Evolutionary conservation across 495 filamentous ascomycete genomes (phyloP).

Genomic region (Aspergillus nidulans): DNA sequence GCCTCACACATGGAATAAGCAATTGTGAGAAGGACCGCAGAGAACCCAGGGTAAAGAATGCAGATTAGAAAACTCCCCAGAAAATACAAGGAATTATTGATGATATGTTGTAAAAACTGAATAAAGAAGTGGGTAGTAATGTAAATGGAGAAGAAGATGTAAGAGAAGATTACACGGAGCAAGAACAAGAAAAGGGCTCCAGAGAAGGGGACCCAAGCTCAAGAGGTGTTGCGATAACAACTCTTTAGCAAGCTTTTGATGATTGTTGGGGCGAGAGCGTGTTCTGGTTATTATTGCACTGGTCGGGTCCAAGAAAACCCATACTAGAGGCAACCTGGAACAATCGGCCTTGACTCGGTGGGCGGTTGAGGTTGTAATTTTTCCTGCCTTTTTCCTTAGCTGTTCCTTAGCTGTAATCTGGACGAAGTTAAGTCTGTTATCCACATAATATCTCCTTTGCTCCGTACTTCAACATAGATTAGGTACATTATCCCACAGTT

Average conservation of each 20-base stretch:
- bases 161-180: conserved; percentile 3
- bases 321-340: neutral
- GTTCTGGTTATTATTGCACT: conserved; percentile 8
- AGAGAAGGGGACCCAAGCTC: neutral
- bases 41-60: neutral
- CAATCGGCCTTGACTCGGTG: conserved; percentile 5
- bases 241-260: conserved; percentile 18
- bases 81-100: conserved; percentile 9
- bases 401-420: neutral
- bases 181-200: neutral
- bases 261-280: conserved; percentile 19
- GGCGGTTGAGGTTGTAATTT: conserved; percentile 14
- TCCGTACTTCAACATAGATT: too few relatives aligned
- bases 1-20: conserved; percentile 16
- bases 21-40: conserved; percentile 4
- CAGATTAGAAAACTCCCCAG: conserved; percentile 2
- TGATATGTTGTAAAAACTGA: conserved; percentile 4
- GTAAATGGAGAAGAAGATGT: neutral
- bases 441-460: neutral
- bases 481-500: too few relatives aligned
- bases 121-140: conserved; percentile 3
- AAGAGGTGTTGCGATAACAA: conserved; percentile 1
- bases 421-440: neutral
- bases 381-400: neutral
- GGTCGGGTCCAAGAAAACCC: conserved; percentile 1